Evolutionary conservation across 495 filamentous ascomycete species (phyloP).

Genomic region (Neurospora tetrasperma): DNA sequence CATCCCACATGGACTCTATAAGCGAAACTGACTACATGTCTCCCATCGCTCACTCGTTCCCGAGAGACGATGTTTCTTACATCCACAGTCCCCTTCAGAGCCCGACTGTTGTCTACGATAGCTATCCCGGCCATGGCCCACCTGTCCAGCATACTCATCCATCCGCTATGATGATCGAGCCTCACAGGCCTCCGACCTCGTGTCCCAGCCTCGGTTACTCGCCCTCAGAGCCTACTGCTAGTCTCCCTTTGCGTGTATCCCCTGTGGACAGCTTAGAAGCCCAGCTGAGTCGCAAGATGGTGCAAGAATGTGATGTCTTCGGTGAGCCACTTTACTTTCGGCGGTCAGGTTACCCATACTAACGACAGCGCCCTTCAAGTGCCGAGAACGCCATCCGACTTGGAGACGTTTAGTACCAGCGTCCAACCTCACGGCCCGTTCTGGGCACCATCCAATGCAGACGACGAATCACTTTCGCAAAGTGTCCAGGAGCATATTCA

Average conservation of each 20-base stretch:
- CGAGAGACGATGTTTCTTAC: conserved; percentile 29
- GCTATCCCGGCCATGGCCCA: conserved; percentile 36
- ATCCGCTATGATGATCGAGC: conserved; percentile 41
- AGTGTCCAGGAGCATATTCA: conserved; percentile 17
- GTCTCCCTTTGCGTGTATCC: conserved; percentile 33
- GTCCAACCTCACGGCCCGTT: conserved; percentile 31
- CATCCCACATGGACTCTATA: conserved; percentile 39
- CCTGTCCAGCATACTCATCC: conserved; percentile 41
- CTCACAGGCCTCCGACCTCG: conserved; percentile 37
- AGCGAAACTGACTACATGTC: conserved; percentile 47
- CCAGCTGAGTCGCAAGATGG: conserved; percentile 34
- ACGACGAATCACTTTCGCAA: conserved; percentile 31
- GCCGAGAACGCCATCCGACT: conserved; percentile 30
- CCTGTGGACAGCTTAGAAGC: conserved; percentile 33
- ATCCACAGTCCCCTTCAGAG: conserved; percentile 39
- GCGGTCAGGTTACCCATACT: conserved; percentile 1
- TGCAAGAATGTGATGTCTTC: conserved; percentile 35
- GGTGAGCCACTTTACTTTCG: conserved; percentile 23
- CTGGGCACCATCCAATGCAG: conserved; percentile 31
- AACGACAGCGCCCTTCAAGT: conserved; percentile 7
- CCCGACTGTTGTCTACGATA: conserved; percentile 42
- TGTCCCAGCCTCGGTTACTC: conserved; percentile 41
- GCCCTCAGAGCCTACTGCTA: conserved; percentile 38
- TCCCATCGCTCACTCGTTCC: conserved; percentile 40
- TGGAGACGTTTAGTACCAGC: conserved; percentile 38